phyloP scores from a whole-genome alignment of 768 basidiomycete species.

The Austroboletus festivus region DNA sequence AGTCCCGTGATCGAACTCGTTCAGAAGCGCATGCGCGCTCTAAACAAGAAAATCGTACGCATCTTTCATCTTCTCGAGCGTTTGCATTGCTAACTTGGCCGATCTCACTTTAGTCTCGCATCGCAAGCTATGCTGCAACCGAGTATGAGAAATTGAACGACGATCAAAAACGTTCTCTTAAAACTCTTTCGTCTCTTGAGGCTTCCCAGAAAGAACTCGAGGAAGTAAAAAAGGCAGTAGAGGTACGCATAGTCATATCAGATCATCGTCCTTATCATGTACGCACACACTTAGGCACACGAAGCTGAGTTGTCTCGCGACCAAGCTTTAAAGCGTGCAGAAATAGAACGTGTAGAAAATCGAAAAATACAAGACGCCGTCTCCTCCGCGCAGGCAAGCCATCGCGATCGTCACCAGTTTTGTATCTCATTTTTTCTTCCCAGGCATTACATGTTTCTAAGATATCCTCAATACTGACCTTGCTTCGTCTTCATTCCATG shows the following conservation, averaged over 20 bases:
- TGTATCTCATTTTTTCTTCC: neutral
- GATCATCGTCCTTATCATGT: neutral
- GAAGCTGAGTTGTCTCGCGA: constrained; percentile 64
- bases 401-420: neutral
- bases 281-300: constrained; percentile 42
- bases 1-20: constrained; percentile 79
- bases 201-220: constrained; percentile 77
- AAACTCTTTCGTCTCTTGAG: constrained; percentile 72
- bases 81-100: constrained; percentile 12
- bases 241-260: constrained; percentile 57
- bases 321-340: constrained; percentile 48
- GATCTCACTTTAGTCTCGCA: constrained; percentile 52
- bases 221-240: constrained; percentile 80
- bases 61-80: constrained; percentile 9
- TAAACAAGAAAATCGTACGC: constrained; percentile 82
- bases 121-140: constrained; percentile 66
- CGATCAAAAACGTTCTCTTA: constrained; percentile 76
- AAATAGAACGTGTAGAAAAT: constrained; percentile 55
- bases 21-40: constrained; percentile 70
- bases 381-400: constrained; percentile 54
- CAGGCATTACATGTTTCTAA: constrained; percentile 46
- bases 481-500: constrained; percentile 56
- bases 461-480: constrained; percentile 50
- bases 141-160: constrained; percentile 77
- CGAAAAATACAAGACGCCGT: constrained; percentile 55